Conservation (phyloP, 305 asterid genomes). For the Fraxinus sp. region DNA sequence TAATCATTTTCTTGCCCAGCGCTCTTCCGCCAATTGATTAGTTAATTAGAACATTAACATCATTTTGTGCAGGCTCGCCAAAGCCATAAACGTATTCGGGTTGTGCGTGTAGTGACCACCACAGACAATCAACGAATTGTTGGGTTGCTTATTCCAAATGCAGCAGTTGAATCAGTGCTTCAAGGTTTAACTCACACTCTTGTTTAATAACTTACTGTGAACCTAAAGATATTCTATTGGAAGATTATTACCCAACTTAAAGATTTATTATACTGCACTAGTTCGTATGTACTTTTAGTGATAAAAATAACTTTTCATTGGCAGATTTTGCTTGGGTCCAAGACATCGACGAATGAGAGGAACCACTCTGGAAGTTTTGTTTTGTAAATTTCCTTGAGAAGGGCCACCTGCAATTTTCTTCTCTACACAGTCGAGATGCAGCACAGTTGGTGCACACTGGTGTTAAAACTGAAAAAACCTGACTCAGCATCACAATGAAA, state of each 20-base stretch:
- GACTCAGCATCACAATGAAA: not conserved
- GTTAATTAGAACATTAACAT: conserved; percentile 15
- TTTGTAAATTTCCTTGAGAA: conserved; percentile 21
- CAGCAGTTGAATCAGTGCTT: conserved; percentile 91
- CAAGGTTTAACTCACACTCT: conserved; percentile 54
- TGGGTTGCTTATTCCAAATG: conserved; percentile 91
- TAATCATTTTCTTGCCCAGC: not conserved
- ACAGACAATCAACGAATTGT: conserved; percentile 74
- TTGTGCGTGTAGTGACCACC: conserved; percentile 88
- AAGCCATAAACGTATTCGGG: conserved; percentile 82
- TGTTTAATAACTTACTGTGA: not conserved
- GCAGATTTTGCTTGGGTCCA: conserved; percentile 91
- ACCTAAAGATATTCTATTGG: not conserved
- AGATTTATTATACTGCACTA: not conserved
- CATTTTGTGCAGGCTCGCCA: conserved; percentile 61
- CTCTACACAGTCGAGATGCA: conserved; percentile 19
- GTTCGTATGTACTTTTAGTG: not conserved
- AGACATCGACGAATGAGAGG: conserved; percentile 55
- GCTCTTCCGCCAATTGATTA: conserved; percentile 7
- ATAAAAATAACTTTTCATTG: not conserved
- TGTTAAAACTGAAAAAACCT: not conserved
- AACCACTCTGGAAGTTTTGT: conserved; percentile 4
- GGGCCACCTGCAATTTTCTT: conserved; percentile 16
- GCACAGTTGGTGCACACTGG: conserved; percentile 19
- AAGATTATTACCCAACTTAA: not conserved